Percentiles rank a stretch among this genome's conserved stretches.
Evolutionary conservation across 805 yeast species (phyloP).

Genomic region (Limtongia smithiae): DNA sequence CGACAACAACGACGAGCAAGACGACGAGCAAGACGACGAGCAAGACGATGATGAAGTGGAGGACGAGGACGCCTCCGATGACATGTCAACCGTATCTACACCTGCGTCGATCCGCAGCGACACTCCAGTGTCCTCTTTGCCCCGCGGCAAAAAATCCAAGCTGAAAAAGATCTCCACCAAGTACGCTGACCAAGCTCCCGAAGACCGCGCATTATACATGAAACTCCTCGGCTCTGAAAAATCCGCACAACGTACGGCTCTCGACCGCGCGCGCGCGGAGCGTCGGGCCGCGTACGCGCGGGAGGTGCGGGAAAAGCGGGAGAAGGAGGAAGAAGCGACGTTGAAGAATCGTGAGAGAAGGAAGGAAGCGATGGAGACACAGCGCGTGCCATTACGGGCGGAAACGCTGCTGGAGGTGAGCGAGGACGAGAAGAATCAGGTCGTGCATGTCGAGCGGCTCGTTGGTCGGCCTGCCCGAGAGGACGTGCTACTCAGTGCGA

Average conservation of each 20-base stretch:
- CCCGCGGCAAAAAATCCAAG: constrained; percentile 83
- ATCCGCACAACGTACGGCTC: constrained; percentile 14
- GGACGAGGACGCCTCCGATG: background rate
- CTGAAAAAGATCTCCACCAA: constrained; percentile 76
- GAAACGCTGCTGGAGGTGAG: constrained; percentile 24
- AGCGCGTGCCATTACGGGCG: constrained; percentile 22
- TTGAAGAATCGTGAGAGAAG: constrained; percentile 38
- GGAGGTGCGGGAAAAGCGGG: constrained; percentile 16
- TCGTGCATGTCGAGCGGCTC: constrained; percentile 45
- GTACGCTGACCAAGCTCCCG: constrained; percentile 89
- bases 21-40: constrained; percentile 1
- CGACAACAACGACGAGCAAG: constrained; percentile 2
- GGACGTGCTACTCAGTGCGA: constrained; percentile 58
- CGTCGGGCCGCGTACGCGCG: constrained; percentile 29
- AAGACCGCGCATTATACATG: constrained; percentile 71
- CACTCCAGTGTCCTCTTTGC: constrained; percentile 36
- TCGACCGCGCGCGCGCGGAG: constrained; percentile 27
- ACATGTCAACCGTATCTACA: background rate
- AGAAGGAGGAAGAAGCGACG: constrained; percentile 33
- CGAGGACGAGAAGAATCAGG: constrained; percentile 37
- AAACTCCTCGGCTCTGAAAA: constrained; percentile 81
- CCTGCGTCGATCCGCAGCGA: constrained; percentile 1
- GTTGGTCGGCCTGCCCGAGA: constrained; percentile 35
- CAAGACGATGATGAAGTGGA: constrained; percentile 3
- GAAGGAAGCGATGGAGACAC: constrained; percentile 25